Evolutionary conservation across 495 filamentous ascomycete species (phyloP), one percentile per base, ranked within the genome.

Genomic region (Talaromyces liani): DNA sequence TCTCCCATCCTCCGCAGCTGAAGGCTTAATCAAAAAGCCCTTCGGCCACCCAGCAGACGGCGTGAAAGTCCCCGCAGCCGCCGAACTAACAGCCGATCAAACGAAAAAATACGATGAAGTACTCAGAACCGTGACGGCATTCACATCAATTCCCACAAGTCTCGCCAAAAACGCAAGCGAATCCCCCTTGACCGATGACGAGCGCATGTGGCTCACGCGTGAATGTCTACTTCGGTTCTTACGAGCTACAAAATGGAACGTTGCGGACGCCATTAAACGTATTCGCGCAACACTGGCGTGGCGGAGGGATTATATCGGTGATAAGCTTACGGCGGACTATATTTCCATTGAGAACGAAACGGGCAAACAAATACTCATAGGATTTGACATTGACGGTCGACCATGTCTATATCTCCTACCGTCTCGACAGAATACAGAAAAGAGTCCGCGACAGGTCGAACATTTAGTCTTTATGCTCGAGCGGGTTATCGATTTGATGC

Each of bases 381-480:
- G 94, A 20, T 98, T 87, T 71, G 94, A 98, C 76, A 90, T 88
- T 66, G 79, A 90, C 56, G 86, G 80, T 31, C 84, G 94, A 49
- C 90, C 91, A 1, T 97, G 93, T 76, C 85, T 93, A 45, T 96
- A 96, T 74, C 82, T 98, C 33, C 86, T 89, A 65, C 94, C 94
- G 5, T 89, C 86, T 25, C 87, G 88, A 56, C 94, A 98, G 74
- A 98, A 98, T 75, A 98, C 94, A 3, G 84, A 92, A 67, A 85
- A 85, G 73, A 89, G 86, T 63, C 89, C 92, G n/a, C 85, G 91
- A 69, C 94, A 98, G 74, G 84, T 97, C 25, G 86, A 98, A 72
- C 93, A 97, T 72, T 82, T 98, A 53, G 92, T 97, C 47, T 98
- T 85, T 73, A 96, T 97, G 91, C 76, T 98, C 51, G 94, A 98